phyloP scores from a whole-genome alignment of 2,329 filamentous ascomycete species.

The Rhinocladiella similis region DNA sequence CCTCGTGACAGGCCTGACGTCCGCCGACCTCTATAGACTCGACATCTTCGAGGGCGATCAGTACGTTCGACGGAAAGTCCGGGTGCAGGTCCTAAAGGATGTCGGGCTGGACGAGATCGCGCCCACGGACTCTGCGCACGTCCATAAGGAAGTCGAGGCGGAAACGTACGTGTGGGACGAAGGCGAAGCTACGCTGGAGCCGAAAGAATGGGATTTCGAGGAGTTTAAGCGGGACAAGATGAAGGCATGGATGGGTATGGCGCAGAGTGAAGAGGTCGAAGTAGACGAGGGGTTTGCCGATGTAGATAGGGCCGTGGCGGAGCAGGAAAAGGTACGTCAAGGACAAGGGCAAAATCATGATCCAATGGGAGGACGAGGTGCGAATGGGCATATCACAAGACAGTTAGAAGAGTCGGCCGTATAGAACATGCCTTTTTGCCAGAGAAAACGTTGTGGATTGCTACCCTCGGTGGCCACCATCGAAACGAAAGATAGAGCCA shows the following conservation, averaged over 20 bases:
- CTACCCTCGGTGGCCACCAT: not conserved
- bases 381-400: slow-evolving; percentile 27
- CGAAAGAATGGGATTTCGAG: slow-evolving; percentile 82
- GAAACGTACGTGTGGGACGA: slow-evolving; percentile 66
- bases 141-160: slow-evolving; percentile 47
- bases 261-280: slow-evolving; percentile 41
- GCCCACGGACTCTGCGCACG: slow-evolving; percentile 34
- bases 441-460: not conserved
- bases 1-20: slow-evolving; percentile 74
- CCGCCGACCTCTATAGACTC: slow-evolving; percentile 71
- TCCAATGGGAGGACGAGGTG: slow-evolving; percentile 28
- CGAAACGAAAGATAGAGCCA: slow-evolving; percentile 1
- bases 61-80: slow-evolving; percentile 60
- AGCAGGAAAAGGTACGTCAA: slow-evolving; percentile 7
- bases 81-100: slow-evolving; percentile 43
- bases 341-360: slow-evolving; percentile 13
- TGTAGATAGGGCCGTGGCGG: slow-evolving; percentile 25
- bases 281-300: slow-evolving; percentile 32
- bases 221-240: slow-evolving; percentile 78
- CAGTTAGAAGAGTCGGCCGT: slow-evolving; percentile 24
- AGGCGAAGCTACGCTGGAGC: slow-evolving; percentile 58
- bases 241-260: slow-evolving; percentile 54
- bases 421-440: not conserved
- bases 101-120: slow-evolving; percentile 28
- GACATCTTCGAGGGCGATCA: slow-evolving; percentile 80